Conservation (phyloP, 306 rosid species). For the Geum urbanum region DNA sequence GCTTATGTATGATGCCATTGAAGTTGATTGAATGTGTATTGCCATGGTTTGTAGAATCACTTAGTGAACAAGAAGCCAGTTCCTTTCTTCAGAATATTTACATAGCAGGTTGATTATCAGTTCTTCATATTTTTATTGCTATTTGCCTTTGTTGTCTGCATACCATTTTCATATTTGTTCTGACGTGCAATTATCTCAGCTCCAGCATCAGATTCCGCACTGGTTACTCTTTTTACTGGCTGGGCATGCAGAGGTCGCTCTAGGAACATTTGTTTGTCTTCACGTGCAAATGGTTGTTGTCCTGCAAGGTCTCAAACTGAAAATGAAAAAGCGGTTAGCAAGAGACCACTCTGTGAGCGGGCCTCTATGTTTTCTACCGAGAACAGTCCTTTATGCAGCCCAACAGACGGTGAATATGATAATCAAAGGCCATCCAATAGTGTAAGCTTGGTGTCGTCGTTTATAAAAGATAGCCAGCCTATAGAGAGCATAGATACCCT, state of each 20-base stretch:
- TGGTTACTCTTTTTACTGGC: constrained; percentile 81
- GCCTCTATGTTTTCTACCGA: constrained; percentile 17
- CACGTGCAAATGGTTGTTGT: constrained; percentile 59
- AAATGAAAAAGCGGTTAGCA: constrained; percentile 43
- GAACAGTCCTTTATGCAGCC: constrained; percentile 20
- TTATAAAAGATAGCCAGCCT: constrained; percentile 34
- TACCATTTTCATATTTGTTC: constrained; percentile 1
- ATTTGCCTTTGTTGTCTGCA: not conserved
- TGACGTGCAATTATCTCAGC: constrained; percentile 51
- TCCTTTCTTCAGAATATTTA: constrained; percentile 66
- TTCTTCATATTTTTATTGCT: constrained; percentile 13
- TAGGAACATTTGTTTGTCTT: constrained; percentile 59
- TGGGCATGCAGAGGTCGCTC: constrained; percentile 86
- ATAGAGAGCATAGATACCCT: constrained; percentile 40
- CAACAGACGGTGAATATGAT: constrained; percentile 27
- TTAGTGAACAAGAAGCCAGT: constrained; percentile 64
- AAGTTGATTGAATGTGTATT: constrained; percentile 84
- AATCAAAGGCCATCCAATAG: constrained; percentile 24
- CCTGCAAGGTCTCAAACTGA: constrained; percentile 50
- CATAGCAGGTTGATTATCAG: constrained; percentile 63
- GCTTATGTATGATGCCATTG: constrained; percentile 90
- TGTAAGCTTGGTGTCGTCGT: constrained; percentile 27
- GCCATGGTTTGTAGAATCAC: constrained; percentile 76
- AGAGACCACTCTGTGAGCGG: constrained; percentile 36
- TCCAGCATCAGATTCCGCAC: constrained; percentile 75